Conservation (phyloP, 371 early-diverging fungal species). For the Saksenaea vasiformis region DNA sequence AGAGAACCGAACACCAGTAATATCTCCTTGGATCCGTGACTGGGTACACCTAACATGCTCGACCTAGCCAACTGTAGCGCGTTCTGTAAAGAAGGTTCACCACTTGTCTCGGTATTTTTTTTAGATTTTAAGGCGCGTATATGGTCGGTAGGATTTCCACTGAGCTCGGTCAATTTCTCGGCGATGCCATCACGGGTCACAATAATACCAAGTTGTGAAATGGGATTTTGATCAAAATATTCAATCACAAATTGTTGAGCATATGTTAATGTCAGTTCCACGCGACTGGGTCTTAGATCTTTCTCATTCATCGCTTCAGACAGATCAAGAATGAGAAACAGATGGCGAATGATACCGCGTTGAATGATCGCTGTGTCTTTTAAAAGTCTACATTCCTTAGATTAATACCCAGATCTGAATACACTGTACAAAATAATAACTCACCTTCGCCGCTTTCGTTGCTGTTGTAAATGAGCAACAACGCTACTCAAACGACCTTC, state of each 20-base stretch:
- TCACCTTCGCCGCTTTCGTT: slow-evolving; percentile 73
- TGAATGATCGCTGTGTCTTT: slow-evolving; percentile 84
- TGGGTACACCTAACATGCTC: slow-evolving; percentile 78
- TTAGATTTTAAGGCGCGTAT: slow-evolving; percentile 65
- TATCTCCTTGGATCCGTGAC: slow-evolving; percentile 91
- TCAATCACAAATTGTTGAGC: slow-evolving; percentile 80
- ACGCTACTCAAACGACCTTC: slow-evolving; percentile 81
- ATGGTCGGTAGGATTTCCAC: slow-evolving; percentile 82
- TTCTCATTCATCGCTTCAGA: slow-evolving; percentile 85
- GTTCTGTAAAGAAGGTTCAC: slow-evolving; percentile 94
- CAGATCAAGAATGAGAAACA: slow-evolving; percentile 82
- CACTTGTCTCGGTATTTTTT: slow-evolving; percentile 74
- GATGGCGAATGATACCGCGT: slow-evolving; percentile 91
- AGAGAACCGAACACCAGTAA: slow-evolving; percentile 84
- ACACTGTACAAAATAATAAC: background rate
- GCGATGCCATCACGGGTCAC: slow-evolving; percentile 87
- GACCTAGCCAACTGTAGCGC: slow-evolving; percentile 81
- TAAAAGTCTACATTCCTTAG: slow-evolving; percentile 44
- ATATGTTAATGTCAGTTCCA: slow-evolving; percentile 70
- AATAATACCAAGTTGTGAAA: slow-evolving; percentile 89
- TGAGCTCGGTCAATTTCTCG: slow-evolving; percentile 82
- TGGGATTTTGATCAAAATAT: slow-evolving; percentile 95
- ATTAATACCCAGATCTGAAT: background rate
- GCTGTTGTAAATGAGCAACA: slow-evolving; percentile 76
- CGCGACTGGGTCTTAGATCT: slow-evolving; percentile 80